Base-by-base conservation (phyloP, 78 protist species). In the Tieghemostelium lacteum region DNA sequence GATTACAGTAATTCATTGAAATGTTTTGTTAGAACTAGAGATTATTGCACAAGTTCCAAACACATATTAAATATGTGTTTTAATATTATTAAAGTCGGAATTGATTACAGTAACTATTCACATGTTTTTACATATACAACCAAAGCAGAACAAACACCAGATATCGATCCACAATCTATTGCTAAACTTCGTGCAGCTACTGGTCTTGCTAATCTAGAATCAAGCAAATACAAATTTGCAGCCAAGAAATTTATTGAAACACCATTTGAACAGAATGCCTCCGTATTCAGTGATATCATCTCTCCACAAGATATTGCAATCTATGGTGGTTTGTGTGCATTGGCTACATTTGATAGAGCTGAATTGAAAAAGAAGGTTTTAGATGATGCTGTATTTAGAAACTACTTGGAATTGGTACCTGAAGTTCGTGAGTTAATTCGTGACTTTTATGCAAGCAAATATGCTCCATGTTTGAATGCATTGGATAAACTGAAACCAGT, bases 301-400 rank as follows among this genome's bases (percentile, higher is more conserved):
- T 60, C 95, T 16, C 63, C 77, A 50, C 94, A 75, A 31, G 98
- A 96, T 89, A 69, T 96, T 29, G 98, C 97, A 1, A 14, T 76
- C 22, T 93, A 89, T 88, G 97, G 97, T 40, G 97, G 94, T 2
- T 67, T 97, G 5, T 95, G 96, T 65, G 95, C 97, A 28, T 92
- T 97, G 73, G 98, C 97, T 33, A 70, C 98, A 24, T 93, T 96
- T 76, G 94, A 86, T 69, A 66, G 98, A 40, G 29, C 29, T 8
- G 98, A 96, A 36, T 86, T 95, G 42, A 42, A 36, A n/a, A 87
- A 66, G 34, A 87, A 87, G 22, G 93, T 83, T 19, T 62, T 77
- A 40, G 92, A 87, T 45, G 73, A 86, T 67, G 29, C 88, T n/a
- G 54, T 63, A 20, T 95, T 96, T 75, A 94, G 88, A 86, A 26